Conservation (phyloP, 2,329 filamentous ascomycete species). For the Aureobasidium vineae region DNA sequence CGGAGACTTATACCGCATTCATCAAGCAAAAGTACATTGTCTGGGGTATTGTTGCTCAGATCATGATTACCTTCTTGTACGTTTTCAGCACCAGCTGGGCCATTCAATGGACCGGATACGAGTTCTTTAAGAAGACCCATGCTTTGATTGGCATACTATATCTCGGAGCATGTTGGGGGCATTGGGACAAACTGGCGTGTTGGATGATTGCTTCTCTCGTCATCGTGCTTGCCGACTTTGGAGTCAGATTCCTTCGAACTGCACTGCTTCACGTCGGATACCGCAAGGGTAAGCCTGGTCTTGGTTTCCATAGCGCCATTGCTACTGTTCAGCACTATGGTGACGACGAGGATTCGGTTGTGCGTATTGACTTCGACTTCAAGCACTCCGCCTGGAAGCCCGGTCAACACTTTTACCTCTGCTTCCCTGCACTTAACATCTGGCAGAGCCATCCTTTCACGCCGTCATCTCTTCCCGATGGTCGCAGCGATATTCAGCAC, state of each 20-base stretch:
- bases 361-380: constrained; percentile 65
- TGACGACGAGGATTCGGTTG: constrained; percentile 60
- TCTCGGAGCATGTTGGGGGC: constrained; percentile 71
- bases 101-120: constrained; percentile 68
- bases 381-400: constrained; percentile 59
- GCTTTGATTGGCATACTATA: constrained; percentile 72
- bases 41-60: constrained; percentile 69
- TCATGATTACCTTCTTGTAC: constrained; percentile 61
- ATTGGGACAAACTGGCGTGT: constrained; percentile 67
- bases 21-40: constrained; percentile 66
- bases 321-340: constrained; percentile 55
- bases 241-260: constrained; percentile 57
- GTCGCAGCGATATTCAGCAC: constrained; percentile 31
- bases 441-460: constrained; percentile 75
- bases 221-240: constrained; percentile 65
- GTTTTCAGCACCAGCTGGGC: constrained; percentile 59
- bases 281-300: constrained; percentile 35
- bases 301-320: constrained; percentile 56
- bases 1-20: constrained; percentile 56
- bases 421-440: constrained; percentile 63
- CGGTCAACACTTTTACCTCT: constrained; percentile 71
- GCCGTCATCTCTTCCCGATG: constrained; percentile 54
- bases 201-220: constrained; percentile 66
- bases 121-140: constrained; percentile 73
- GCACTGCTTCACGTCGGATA: constrained; percentile 61